Percentiles rank a stretch among this genome's conserved stretches.
Evolutionary conservation across 345 rosid species (phyloP).

Genomic region (Pseudoturritis turrita): DNA sequence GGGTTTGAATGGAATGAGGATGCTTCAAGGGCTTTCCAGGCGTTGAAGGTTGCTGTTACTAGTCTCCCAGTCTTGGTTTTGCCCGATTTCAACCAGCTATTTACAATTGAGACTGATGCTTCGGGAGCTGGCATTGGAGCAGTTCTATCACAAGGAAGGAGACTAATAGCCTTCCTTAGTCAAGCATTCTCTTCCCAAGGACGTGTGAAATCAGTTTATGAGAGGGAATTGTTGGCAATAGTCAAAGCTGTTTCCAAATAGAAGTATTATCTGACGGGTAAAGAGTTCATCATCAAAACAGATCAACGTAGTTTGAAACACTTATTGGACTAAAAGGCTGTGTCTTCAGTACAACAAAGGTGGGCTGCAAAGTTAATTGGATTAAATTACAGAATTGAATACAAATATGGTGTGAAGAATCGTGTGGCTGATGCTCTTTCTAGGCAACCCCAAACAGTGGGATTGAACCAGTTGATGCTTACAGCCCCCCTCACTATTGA

Average conservation of each 20-base stretch:
- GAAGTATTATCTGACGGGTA: not conserved
- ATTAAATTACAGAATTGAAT: not conserved
- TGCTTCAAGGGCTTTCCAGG: not conserved
- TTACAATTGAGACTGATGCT: not conserved
- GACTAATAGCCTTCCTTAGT: not conserved
- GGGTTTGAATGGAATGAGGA: not conserved
- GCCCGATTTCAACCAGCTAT: not conserved
- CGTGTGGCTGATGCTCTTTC: not conserved
- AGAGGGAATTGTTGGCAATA: not conserved
- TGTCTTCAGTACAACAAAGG: not conserved
- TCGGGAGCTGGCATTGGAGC: not conserved
- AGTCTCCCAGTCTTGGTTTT: not conserved
- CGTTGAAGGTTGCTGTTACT: accelerated
- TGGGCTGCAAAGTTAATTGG: not conserved
- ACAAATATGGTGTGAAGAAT: not conserved
- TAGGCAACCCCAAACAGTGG: not conserved
- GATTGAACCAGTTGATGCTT: too few species aligned
- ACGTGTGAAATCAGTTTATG: not conserved
- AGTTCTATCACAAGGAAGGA: not conserved
- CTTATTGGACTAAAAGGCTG: not conserved
- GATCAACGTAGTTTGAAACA: not conserved
- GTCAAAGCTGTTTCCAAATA: not conserved
- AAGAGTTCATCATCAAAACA: not conserved
- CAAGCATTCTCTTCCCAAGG: accelerated
- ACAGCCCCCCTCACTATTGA: too few species aligned